Conservation (phyloP, 805 yeast species). For the Schwanniomyces pseudopolymorphus region DNA sequence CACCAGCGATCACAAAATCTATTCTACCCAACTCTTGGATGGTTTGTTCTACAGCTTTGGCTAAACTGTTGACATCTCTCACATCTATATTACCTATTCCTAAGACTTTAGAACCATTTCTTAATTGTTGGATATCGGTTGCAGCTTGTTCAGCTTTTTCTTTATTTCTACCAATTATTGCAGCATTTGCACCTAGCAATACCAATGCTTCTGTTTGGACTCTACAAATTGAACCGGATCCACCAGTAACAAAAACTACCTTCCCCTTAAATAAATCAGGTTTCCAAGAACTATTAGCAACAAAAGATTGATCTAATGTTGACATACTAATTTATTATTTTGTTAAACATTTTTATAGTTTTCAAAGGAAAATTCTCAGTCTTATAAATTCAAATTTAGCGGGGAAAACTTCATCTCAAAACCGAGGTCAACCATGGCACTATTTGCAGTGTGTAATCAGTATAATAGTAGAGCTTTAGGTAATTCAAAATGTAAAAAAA, state of each 20-base stretch:
- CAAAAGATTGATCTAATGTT: conserved; percentile 32
- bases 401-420: neutral
- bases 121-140: conserved; percentile 54
- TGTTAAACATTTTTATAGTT: no score
- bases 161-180: conserved; percentile 75
- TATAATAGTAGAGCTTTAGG: no score
- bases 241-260: conserved; percentile 91
- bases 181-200: conserved; percentile 81
- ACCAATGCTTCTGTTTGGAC: conserved; percentile 87
- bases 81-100: conserved; percentile 80
- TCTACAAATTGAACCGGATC: conserved; percentile 94
- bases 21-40: conserved; percentile 71
- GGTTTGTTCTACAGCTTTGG: conserved; percentile 62
- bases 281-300: conserved; percentile 40
- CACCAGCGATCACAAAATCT: conserved; percentile 90
- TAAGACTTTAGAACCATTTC: conserved; percentile 64
- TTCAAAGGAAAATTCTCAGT: neutral
- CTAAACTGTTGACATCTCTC: conserved; percentile 60
- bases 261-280: conserved; percentile 75
- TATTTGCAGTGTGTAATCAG: neutral
- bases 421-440: neutral
- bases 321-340: conserved; percentile 22
- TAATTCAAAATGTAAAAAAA: no score
- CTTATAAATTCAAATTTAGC: neutral
- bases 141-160: conserved; percentile 70